A percentile compares a stretch with the other conserved stretches of the same genome.
Conservation (phyloP, 2,329 filamentous ascomycete genomes). For the Hypoxylon sp. region DNA sequence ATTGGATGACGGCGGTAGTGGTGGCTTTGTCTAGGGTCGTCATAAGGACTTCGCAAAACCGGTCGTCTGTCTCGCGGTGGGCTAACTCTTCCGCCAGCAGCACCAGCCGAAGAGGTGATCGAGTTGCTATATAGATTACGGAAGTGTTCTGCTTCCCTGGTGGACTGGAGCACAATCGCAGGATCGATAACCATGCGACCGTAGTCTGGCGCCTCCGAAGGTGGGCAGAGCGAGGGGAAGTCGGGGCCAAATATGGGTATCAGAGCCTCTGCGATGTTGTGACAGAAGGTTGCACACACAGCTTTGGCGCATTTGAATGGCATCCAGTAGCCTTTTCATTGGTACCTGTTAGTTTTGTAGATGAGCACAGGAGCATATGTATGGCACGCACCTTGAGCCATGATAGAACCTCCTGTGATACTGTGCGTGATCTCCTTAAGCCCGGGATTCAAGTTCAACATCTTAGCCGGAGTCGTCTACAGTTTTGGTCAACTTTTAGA, state of each 20-base stretch:
- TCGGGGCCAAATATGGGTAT: constrained; percentile 90
- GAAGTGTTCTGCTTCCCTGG: constrained; percentile 63
- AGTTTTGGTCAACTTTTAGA: constrained; percentile 19
- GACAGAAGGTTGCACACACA: constrained; percentile 91
- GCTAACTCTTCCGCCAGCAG: constrained; percentile 37
- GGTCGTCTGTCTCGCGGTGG: constrained; percentile 50
- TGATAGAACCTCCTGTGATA: constrained; percentile 92
- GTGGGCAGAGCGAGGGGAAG: constrained; percentile 81
- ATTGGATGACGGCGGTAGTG: constrained; percentile 45
- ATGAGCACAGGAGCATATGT: constrained; percentile 12
- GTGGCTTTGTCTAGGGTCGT: constrained; percentile 44
- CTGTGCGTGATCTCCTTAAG: constrained; percentile 92
- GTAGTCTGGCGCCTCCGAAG: constrained; percentile 73
- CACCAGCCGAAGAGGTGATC: constrained; percentile 33
- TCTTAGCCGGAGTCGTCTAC: constrained; percentile 90
- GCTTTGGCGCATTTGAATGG: constrained; percentile 89
- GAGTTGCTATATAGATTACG: constrained; percentile 56
- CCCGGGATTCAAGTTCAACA: constrained; percentile 82
- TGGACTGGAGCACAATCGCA: constrained; percentile 67
- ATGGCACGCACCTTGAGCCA: constrained; percentile 82
- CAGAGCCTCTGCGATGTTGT: constrained; percentile 84
- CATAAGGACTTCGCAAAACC: constrained; percentile 49
- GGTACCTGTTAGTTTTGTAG: constrained; percentile 28
- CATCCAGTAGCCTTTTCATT: constrained; percentile 91
- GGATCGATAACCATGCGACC: constrained; percentile 76